Base-by-base conservation (phyloP, 352 stramenopile genomes). In the Hyaloperonospora arabidopsidis region DNA sequence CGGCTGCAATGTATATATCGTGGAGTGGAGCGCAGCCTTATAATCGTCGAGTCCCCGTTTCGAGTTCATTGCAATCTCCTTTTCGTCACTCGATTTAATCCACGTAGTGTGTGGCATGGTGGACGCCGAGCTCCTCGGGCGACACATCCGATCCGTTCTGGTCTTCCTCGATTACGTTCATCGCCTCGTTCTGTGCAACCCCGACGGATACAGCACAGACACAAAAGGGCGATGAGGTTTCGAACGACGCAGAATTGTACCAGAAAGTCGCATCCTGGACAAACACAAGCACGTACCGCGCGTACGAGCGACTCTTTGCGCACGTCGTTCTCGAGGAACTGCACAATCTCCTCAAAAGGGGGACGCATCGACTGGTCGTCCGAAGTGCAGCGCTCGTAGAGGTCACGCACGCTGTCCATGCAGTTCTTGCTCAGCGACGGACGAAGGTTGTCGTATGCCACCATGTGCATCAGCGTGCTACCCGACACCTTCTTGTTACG, bases 381-480 rank as follows among this genome's bases (percentile, higher is more conserved):
- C 21, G 78, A 67, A 23, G 81, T 92, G 57, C 84, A 94, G 28
- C 80, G 80, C 39, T 83, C 73, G 60, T 87, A 92, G 35, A 94
- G 59, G 38, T 89, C 76, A 29, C 78, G 80, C 18, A 93, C 74
- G 52, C 74, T 89, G 53, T 86, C 56, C 76, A 94, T 87, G 69
- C 82, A 93, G 59, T 77, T 84, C 11, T 84, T 79, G 57, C 80
- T 90, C 32, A 94, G 62, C 53, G 76, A 93, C 14, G 84, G 84
- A 39, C 84, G 84, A 45, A 94, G 65, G 53, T 89, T 87, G 53
- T 93, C 75, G 64, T 94, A 92, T n/a, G 80, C 84, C 32, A 94
- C 80, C 81, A 92, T 93, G 72, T 92, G 82, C 82, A 94, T 90
- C 36, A 93, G 65, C 48, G 82, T 88, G 58, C 80, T 91, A 35